A percentile compares a stretch with the other conserved stretches of the same genome.
phyloP scores from a whole-genome alignment of 2,329 filamentous ascomycete species.

The Rosellinia necatrix region DNA sequence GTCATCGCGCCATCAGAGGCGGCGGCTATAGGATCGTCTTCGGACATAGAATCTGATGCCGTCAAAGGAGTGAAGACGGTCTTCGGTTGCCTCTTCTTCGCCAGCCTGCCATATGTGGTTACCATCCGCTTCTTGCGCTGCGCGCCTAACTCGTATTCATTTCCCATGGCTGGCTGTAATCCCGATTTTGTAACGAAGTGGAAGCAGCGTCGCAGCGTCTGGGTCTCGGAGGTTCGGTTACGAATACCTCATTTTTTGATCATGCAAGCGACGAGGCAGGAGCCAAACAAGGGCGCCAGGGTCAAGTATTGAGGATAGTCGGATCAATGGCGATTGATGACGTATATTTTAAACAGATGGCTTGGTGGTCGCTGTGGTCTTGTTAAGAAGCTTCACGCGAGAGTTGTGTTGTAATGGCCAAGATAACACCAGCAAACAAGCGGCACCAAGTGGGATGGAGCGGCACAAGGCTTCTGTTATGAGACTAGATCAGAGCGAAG shows the following conservation, averaged over 20 bases:
- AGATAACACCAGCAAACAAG: no score
- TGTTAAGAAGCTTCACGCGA: no score
- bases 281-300: background rate
- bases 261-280: background rate
- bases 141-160: conserved; percentile 32
- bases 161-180: conserved; percentile 32
- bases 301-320: background rate
- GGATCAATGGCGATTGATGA: conserved; percentile 13
- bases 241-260: conserved; percentile 33
- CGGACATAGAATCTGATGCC: conserved; percentile 36
- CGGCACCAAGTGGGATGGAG: no score
- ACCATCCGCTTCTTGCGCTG: conserved; percentile 36
- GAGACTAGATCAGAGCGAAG: no score
- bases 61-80: conserved; percentile 31
- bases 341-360: no score
- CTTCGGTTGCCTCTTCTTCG: conserved; percentile 36
- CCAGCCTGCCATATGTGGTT: conserved; percentile 38
- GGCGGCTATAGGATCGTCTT: conserved; percentile 35
- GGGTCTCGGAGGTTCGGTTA: conserved; percentile 8
- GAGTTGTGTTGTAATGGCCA: no score
- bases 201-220: background rate
- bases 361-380: background rate
- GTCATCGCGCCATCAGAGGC: conserved; percentile 30
- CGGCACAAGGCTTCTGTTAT: no score
- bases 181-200: conserved; percentile 6